Conservation (phyloP, 768 basidiomycete genomes). For the Leucosporidium yakuticum region DNA sequence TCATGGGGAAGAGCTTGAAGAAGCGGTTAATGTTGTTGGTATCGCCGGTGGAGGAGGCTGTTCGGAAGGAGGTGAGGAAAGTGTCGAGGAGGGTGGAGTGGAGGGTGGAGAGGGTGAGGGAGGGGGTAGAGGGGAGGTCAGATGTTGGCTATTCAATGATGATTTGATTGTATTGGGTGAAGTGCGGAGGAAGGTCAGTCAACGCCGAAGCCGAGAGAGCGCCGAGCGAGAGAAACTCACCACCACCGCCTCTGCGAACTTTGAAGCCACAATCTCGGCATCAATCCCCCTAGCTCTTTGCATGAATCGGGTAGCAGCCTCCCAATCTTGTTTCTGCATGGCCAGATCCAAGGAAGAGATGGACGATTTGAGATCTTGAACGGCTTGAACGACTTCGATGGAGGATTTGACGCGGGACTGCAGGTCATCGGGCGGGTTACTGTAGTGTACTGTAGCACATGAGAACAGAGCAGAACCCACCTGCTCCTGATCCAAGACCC, state of each 20-base stretch:
- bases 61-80: slow-evolving; percentile 72
- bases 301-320: slow-evolving; percentile 84
- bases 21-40: slow-evolving; percentile 52
- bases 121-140: slow-evolving; percentile 76
- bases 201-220: not conserved
- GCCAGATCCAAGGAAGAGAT: slow-evolving; percentile 53
- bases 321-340: slow-evolving; percentile 87
- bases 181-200: not conserved
- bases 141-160: no score
- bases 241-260: slow-evolving; percentile 79
- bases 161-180: no score
- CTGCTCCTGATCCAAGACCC: slow-evolving; percentile 88
- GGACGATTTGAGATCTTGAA: slow-evolving; percentile 89
- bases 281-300: slow-evolving; percentile 83
- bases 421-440: not conserved
- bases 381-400: slow-evolving; percentile 82
- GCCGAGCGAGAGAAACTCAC: slow-evolving; percentile 50
- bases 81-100: slow-evolving; percentile 67
- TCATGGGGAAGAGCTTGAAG: slow-evolving; percentile 93
- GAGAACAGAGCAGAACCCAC: slow-evolving; percentile 46
- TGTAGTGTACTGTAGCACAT: not conserved
- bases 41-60: slow-evolving; percentile 54
- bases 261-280: slow-evolving; percentile 65
- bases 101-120: slow-evolving; percentile 69
- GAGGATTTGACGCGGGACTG: slow-evolving; percentile 63